Evolutionary conservation across 805 yeast species (phyloP).

Genomic region (Hanseniaspora mollemarum): DNA sequence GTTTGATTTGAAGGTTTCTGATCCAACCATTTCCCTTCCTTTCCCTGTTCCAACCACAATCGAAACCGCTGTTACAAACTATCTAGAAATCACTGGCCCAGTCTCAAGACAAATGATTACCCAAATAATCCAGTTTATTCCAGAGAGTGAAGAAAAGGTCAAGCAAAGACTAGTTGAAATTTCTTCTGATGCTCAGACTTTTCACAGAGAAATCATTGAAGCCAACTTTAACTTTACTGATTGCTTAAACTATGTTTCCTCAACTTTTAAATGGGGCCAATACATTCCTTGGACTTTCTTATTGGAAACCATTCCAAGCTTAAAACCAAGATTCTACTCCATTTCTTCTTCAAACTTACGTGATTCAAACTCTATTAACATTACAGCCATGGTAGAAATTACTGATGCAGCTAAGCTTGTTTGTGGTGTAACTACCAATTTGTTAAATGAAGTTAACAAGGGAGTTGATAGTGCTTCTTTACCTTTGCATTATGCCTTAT

Average conservation of each 20-base stretch:
- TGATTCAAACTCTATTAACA: slow-evolving; percentile 62
- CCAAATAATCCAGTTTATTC: slow-evolving; percentile 71
- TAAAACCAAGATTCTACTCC: slow-evolving; percentile 92
- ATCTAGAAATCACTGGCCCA: slow-evolving; percentile 83
- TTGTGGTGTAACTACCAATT: slow-evolving; percentile 81
- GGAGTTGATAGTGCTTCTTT: slow-evolving; percentile 29
- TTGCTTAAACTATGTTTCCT: slow-evolving; percentile 49
- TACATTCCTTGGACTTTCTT: slow-evolving; percentile 72
- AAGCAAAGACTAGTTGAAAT: slow-evolving; percentile 35
- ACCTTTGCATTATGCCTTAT: slow-evolving; percentile 51
- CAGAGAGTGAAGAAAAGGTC: slow-evolving; percentile 39
- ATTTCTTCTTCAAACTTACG: slow-evolving; percentile 79
- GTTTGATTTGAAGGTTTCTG: slow-evolving; percentile 56
- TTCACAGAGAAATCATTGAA: slow-evolving; percentile 52
- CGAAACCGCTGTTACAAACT: slow-evolving; percentile 73
- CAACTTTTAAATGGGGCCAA: slow-evolving; percentile 53
- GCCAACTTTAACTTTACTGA: slow-evolving; percentile 66
- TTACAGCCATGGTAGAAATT: slow-evolving; percentile 88
- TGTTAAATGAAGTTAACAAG: slow-evolving; percentile 54
- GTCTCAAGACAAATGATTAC: slow-evolving; percentile 79
- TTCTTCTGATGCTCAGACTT: slow-evolving; percentile 56
- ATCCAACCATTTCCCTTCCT: slow-evolving; percentile 51
- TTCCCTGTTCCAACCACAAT: slow-evolving; percentile 80
- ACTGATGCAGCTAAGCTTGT: slow-evolving; percentile 29
- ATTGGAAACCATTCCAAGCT: slow-evolving; percentile 64